Evolutionary conservation across 495 filamentous ascomycete species (phyloP), one percentile per base, ranked within the genome.

Genomic region (Achaetomiella virescens): DNA sequence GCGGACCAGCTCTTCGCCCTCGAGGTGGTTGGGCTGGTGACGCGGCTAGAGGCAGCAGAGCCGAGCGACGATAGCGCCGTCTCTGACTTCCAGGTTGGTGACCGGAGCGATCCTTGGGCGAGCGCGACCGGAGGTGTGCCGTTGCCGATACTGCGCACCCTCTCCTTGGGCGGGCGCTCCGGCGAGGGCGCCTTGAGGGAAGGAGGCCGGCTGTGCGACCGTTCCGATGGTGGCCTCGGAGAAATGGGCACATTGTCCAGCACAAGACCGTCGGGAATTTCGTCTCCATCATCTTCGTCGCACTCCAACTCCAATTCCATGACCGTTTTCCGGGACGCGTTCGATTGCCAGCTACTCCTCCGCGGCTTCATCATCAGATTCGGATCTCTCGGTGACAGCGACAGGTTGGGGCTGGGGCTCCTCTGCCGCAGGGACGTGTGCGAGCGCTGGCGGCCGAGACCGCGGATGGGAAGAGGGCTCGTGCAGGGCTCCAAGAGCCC

Each of bases 221-320:
- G 80, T 60, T 90, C 86, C 44, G 76, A 75, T 0, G 78, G 75
- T 4, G 88, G 89, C 17, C 90, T 81, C 10, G 93, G 93, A 9
- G 91, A 96, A n/a, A 98, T 82, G 0, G 93, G 93, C 8, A 98
- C 88, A 63, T 97, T 97, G 77, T 90, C 90, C 20, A 98, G 76
- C 61, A 92, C 84, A 15, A 90, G 85, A 61, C 95, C 93, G 52
- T 95, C 90, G 6, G 93, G 93, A 21, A 98, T 81, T 50, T 97
- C 91, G 55, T 81, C 79, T n/a, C 75, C 79, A 41, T 96, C 92
- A 55, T 96, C 93, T 11, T 84, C 84, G 54, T 95, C 89, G 58
- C 86, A 96, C 66, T 97, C 92, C 38, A 84, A 81, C 66, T 97
- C 95, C 33, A 92, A 65, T 51, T 96, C 87, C 54, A 88, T 79